Evolutionary conservation across 768 basidiomycete genomes (phyloP).

Genomic region (Suillus placidus): DNA sequence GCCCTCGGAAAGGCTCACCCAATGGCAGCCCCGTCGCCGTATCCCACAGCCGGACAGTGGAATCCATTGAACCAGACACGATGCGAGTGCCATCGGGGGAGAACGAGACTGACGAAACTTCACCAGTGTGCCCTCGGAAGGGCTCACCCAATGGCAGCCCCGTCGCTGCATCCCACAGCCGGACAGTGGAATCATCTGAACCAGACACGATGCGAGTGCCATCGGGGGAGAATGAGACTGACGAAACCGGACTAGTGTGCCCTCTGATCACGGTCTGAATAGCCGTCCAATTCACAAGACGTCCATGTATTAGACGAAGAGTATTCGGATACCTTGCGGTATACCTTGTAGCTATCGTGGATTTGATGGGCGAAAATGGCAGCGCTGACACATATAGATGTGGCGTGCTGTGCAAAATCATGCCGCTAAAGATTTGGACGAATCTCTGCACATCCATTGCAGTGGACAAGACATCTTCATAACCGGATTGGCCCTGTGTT

Average conservation of each 20-base stretch:
- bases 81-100: too few relatives aligned
- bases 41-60: too few relatives aligned
- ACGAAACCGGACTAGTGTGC: background rate
- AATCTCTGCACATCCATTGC: slow-evolving; percentile 17
- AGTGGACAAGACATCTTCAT: background rate
- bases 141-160: too few relatives aligned
- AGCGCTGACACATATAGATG: slow-evolving; percentile 30
- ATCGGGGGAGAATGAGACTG: slow-evolving; percentile 10
- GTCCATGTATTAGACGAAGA: background rate
- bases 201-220: slow-evolving; percentile 22
- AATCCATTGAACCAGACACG: too few relatives aligned
- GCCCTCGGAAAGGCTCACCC: too few relatives aligned
- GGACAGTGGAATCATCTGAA: slow-evolving; percentile 19
- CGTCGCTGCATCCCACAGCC: slow-evolving; percentile 25
- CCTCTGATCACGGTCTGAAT: slow-evolving; percentile 6
- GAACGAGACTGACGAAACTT: too few relatives aligned
- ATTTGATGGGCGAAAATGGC: slow-evolving; percentile 29
- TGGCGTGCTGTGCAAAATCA: slow-evolving; percentile 21
- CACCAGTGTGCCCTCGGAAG: too few relatives aligned
- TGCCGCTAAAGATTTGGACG: slow-evolving; percentile 14
- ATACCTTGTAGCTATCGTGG: slow-evolving; percentile 20
- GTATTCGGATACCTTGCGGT: background rate
- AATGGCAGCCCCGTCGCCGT: too few relatives aligned
- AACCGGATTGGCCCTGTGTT: background rate
- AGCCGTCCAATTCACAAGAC: slow-evolving; percentile 9